Evolutionary conservation across 345 rosid genomes (phyloP), one percentile per base, ranked within the genome.

Genomic region (Raphanus raphanistrum): DNA sequence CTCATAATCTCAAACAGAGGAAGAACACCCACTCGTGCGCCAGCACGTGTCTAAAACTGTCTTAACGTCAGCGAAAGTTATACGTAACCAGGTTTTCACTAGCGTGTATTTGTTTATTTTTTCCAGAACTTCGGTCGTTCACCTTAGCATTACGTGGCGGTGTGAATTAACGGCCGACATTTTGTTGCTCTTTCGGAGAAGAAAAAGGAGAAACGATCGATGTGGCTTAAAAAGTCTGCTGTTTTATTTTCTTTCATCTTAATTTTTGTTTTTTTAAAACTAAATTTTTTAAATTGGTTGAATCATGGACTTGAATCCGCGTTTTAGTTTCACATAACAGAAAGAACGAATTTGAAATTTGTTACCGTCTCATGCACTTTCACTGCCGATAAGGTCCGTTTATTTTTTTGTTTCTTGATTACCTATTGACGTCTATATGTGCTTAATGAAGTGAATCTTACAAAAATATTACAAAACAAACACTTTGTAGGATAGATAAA

Each of bases 181-280:
- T 52, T 63, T 73, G 77, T 78, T 79, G 70, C 77, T 79, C 77
- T 79, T 79, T 58, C 76, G 67, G 72, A 71, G 55, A 57, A 72
- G 72, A 65, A 78, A 26, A 9, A 35, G 26, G 64, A 16, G n/a
- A 48, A 69, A 35, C 1, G 10, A 64, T 48, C 54, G 33, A 52
- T 68, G 68, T 62, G 80, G 74, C 80, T 33, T 61, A n/a, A 61
- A 67, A 76, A 61, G 67, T 60, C 48, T 57, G 33, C 63, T 32
- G 5, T 32, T 35, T 38, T 8, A 1, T 26, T 59, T 59, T 27
- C 35, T 27, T 59, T 12, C 33, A 59, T 59, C 33, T 27, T 27
- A 26, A n/a, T n/a, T n/a, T n/a, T n/a, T n/a, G n/a, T n/a, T n/a
- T n/a, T n/a, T n/a, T n/a, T n/a, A n/a, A n/a, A n/a, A n/a, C n/a